Evolutionary conservation across 2,329 filamentous ascomycete species (phyloP), one percentile per base, ranked within the genome.

Genomic region (Fusarium compactum): DNA sequence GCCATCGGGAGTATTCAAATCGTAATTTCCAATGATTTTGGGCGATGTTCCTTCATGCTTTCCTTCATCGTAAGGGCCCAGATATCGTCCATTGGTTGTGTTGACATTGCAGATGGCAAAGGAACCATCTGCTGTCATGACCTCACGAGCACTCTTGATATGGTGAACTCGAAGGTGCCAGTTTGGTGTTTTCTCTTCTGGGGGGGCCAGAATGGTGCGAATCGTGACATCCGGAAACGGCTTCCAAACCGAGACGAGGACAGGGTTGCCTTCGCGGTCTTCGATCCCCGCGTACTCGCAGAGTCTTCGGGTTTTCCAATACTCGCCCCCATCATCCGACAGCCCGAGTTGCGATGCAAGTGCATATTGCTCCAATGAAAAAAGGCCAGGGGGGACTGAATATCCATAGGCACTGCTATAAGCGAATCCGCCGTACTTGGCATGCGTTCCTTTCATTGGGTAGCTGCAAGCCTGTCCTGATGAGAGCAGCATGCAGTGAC

Each of bases 401-500:
- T 94, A 95, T 22, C 86, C 91, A 77, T 92, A 95, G 1, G 90
- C 87, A 55, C 90, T 90, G 75, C 89, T 92, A 80, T 95, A 95
- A 8, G 91, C 91, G 76, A 95, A 94, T 64, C 89, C 87, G 48
- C 92, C 92, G 78, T 95, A 95, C 76, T 95, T 95, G 66, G 92
- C 91, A 78, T 95, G 92, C 0, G 92, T 93, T 57, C 91, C 92
- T 79, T 92, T 92, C 84, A 95, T 90, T 1, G 92, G 90, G 76
- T 95, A 95, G 78, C 92, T 90, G 79, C 92, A 95, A n/a, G 90
- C 90, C 78, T 95, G 92, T 2, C 92, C 92, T 0, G 90, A 92
- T 6, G 89, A 91, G 10, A 95, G 85, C 25, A 95, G 84, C 84
- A 94, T 92, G 47, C 89, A 90, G 78, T 95, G 92, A 1, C 90